Evolutionary conservation across 2,329 filamentous ascomycete species (phyloP).

Genomic region (Botrytis sinoallii): DNA sequence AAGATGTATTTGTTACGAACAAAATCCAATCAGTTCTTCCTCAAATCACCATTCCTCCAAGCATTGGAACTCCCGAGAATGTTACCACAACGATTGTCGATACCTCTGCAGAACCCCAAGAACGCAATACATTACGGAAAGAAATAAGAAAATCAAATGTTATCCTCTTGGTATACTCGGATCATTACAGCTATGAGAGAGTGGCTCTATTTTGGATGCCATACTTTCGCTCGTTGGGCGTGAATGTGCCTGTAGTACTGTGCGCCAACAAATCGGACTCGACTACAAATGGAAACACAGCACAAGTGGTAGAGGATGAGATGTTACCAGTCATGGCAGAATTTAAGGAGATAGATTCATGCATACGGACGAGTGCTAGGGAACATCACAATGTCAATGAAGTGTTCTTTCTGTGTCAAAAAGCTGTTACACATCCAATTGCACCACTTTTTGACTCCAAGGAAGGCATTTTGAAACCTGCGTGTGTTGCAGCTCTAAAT

Average conservation of each 20-base stretch:
- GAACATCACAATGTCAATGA: constrained; percentile 94
- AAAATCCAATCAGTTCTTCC: constrained; percentile 95
- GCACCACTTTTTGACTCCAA: constrained; percentile 96
- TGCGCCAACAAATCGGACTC: constrained; percentile 98
- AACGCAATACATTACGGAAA: constrained; percentile 83
- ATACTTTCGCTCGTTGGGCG: constrained; percentile 94
- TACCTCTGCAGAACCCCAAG: constrained; percentile 91
- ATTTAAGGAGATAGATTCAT: constrained; percentile 98
- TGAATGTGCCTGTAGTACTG: constrained; percentile 94
- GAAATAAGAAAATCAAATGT: constrained; percentile 97
- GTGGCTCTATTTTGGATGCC: constrained; percentile 98
- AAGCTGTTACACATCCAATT: constrained; percentile 95
- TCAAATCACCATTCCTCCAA: constrained; percentile 91
- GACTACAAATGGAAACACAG: constrained; percentile 67
- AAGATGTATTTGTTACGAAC: constrained; percentile 92
- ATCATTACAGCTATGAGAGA: constrained; percentile 98
- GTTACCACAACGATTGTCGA: constrained; percentile 97
- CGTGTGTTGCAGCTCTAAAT: constrained; percentile 79
- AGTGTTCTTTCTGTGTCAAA: constrained; percentile 96
- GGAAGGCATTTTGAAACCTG: constrained; percentile 82
- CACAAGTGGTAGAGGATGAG: constrained; percentile 90
- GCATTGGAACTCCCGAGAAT: constrained; percentile 90
- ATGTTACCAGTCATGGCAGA: constrained; percentile 98
- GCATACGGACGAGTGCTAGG: constrained; percentile 88
- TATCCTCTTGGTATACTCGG: constrained; percentile 93